A percentile compares a stretch with the other conserved stretches of the same genome.
These are phyloP conservation scores for Ophiocordyceps camponoti-floridani DNA, from an alignment of 2,329 filamentous ascomycete genomes.

Conservation along the genomic window DNA sequence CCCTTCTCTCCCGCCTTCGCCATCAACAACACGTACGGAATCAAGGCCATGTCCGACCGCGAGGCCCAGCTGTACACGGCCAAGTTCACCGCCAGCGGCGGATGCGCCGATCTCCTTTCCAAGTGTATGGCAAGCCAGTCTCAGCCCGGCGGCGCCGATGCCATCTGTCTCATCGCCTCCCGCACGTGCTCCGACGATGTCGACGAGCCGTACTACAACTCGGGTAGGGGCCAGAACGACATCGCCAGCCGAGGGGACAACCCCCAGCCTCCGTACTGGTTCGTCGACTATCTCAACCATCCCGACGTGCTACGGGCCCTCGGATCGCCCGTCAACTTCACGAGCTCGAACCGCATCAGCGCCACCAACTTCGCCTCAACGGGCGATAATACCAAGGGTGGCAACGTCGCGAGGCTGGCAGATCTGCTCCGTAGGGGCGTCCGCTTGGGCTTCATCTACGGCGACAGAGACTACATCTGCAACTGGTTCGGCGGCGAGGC, in stretches of 20 bases:
- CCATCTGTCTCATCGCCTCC: slow-evolving; percentile 32
- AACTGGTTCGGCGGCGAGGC: slow-evolving; percentile 62
- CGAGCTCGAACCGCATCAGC: slow-evolving; percentile 27
- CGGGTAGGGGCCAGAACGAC: slow-evolving; percentile 40
- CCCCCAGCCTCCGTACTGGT: slow-evolving; percentile 45
- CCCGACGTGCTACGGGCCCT: slow-evolving; percentile 37
- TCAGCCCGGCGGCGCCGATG: slow-evolving; percentile 20
- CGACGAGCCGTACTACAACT: slow-evolving; percentile 35
- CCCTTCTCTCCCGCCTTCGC: slow-evolving; percentile 39
- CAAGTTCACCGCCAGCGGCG: slow-evolving; percentile 15
- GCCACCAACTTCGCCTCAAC: slow-evolving; percentile 26
- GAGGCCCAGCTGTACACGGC: slow-evolving; percentile 26
- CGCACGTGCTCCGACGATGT: slow-evolving; percentile 21
- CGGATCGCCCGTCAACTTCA: slow-evolving; percentile 44
- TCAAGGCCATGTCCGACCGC: slow-evolving; percentile 34
- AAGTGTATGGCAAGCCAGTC: slow-evolving; percentile 32
- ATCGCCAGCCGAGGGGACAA: slow-evolving; percentile 36
- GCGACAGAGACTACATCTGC: slow-evolving; percentile 44
- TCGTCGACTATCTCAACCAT: slow-evolving; percentile 46
- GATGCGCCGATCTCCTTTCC: slow-evolving; percentile 34
- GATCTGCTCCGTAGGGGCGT: slow-evolving; percentile 42
- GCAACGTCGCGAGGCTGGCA: slow-evolving; percentile 40
- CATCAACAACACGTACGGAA: slow-evolving; percentile 47
- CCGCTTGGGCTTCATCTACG: slow-evolving; percentile 55
- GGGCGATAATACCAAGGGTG: slow-evolving; percentile 45